Conservation (phyloP, 1,139 yeast species). For the Sugiyamaella grinbergsii region DNA sequence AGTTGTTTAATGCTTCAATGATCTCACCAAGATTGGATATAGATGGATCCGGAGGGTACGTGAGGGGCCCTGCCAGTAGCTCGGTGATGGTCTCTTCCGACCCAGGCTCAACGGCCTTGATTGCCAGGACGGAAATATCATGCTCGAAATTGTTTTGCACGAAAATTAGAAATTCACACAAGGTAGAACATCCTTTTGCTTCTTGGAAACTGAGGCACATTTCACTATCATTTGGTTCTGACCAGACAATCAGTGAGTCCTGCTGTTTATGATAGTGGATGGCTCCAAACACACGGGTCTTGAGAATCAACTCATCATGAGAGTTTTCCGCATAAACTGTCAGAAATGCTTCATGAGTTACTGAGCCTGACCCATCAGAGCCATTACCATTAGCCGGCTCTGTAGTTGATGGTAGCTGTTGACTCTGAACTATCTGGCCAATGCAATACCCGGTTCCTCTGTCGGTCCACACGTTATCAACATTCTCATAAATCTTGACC, state of each 20-base stretch:
- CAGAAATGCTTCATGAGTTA: slow-evolving; percentile 55
- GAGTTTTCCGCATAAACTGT: slow-evolving; percentile 73
- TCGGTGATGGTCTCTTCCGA: slow-evolving; percentile 59
- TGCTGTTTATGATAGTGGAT: slow-evolving; percentile 92
- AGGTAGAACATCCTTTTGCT: slow-evolving; percentile 79
- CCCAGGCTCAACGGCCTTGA: slow-evolving; percentile 53
- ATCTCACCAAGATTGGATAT: slow-evolving; percentile 49
- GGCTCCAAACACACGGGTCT: slow-evolving; percentile 67
- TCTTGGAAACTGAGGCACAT: slow-evolving; percentile 93
- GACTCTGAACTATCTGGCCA: slow-evolving; percentile 55
- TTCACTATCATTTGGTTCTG: slow-evolving; percentile 74
- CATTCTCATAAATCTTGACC: slow-evolving; percentile 76
- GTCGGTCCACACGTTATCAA: slow-evolving; percentile 87
- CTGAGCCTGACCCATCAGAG: slow-evolving; percentile 23
- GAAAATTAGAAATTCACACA: slow-evolving; percentile 77
- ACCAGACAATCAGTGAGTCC: slow-evolving; percentile 94
- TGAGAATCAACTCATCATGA: slow-evolving; percentile 59
- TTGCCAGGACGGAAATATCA: slow-evolving; percentile 71
- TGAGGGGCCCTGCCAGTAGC: slow-evolving; percentile 76
- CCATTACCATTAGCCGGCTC: slow-evolving; percentile 5
- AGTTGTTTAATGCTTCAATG: slow-evolving; percentile 45
- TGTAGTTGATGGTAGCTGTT: background rate
- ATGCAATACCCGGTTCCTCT: slow-evolving; percentile 90
- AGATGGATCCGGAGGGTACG: slow-evolving; percentile 63
- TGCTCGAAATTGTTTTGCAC: slow-evolving; percentile 68